Evolutionary conservation across 2,329 filamentous ascomycete genomes (phyloP), one percentile per base, ranked within the genome.

Genomic region (Sarocladium kiliense): DNA sequence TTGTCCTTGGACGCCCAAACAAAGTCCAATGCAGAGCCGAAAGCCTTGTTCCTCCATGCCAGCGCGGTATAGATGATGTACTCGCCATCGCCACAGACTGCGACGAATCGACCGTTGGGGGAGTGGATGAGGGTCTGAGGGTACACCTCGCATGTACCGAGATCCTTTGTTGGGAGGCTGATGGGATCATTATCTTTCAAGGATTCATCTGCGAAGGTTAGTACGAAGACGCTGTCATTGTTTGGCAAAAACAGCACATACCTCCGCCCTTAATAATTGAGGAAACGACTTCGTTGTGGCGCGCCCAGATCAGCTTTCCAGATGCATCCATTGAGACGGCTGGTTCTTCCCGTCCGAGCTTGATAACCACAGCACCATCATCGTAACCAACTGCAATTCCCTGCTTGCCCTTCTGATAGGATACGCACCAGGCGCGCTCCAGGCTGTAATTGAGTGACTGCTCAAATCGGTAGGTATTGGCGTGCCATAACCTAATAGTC

Each of bases 11-110:
- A 90, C 0, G 88, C 93, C 94, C 94, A 99, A 11, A 89, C 92
- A 70, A 99, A 99, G 73, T 99, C 94, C 54, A 97, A 76, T 6
- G 93, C 94, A 39, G 90, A 92, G 21, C 94, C 94, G 66, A 99
- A 99, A 3, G 91, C 91, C 77, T 97, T 97, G 74, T 99, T 97
- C 68, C 94, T 86, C 82, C 95, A 96, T 2, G 93, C 93, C 57
- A 97, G 81, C 55, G 94, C 92, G 26, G 94, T 97, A 76, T 97
- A 97, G 65, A 97, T 96, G 70, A 97, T 97, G 75, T 97, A 99
- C 73, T 99, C 94, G 59, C 94, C 94, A 68, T 99, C 94, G 61
- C 94, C 94, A 62, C 93, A 97, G 49, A 80, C 77, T 18, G 77
- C 71, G 50, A 94, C 89, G 62, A 94, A 94, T 58, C 91, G 85